Evolutionary conservation across 1,284 basidiomycete species (phyloP).

Genomic region (Vanrija humicola): DNA sequence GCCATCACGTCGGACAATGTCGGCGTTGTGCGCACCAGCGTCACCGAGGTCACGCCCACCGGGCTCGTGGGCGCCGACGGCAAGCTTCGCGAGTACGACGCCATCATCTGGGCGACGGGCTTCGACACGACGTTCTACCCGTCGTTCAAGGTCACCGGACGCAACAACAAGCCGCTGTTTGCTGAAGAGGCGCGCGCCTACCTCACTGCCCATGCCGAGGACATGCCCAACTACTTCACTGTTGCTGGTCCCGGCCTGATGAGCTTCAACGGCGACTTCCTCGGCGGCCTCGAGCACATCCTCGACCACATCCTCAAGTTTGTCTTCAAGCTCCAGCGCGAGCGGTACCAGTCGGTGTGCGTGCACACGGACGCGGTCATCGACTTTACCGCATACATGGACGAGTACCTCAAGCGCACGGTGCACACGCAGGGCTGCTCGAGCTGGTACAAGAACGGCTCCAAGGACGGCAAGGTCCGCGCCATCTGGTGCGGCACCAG

Average conservation of each 20-base stretch:
- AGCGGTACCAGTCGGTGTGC: slow-evolving; percentile 2
- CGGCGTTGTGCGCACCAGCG: slow-evolving; percentile 17
- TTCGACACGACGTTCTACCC: slow-evolving; percentile 37
- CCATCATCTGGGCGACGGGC: slow-evolving; percentile 29
- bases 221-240: slow-evolving; percentile 11
- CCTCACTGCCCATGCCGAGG: slow-evolving; percentile 6
- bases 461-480: slow-evolving; percentile 4
- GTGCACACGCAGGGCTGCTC: slow-evolving; percentile 1
- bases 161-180: background rate
- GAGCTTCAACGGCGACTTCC: slow-evolving; percentile 6
- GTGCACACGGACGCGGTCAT: slow-evolving; percentile 3
- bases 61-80: slow-evolving; percentile 23
- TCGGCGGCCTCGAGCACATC: slow-evolving; percentile 7
- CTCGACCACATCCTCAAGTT: slow-evolving; percentile 7
- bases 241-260: background rate
- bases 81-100: slow-evolving; percentile 25
- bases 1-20: slow-evolving; percentile 32
- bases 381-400: slow-evolving; percentile 3
- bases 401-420: slow-evolving; percentile 3
- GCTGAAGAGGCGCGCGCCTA: slow-evolving; percentile 5
- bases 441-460: slow-evolving; percentile 8
- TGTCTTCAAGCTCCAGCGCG: slow-evolving; percentile 10
- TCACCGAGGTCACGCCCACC: slow-evolving; percentile 19
- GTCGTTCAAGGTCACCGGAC: slow-evolving; percentile 22
- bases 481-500: slow-evolving; percentile 5